Percentiles rank a stretch among this genome's conserved stretches.
phyloP scores from a whole-genome alignment of 345 rosid species.

The Aquilaria yunnanensis region DNA sequence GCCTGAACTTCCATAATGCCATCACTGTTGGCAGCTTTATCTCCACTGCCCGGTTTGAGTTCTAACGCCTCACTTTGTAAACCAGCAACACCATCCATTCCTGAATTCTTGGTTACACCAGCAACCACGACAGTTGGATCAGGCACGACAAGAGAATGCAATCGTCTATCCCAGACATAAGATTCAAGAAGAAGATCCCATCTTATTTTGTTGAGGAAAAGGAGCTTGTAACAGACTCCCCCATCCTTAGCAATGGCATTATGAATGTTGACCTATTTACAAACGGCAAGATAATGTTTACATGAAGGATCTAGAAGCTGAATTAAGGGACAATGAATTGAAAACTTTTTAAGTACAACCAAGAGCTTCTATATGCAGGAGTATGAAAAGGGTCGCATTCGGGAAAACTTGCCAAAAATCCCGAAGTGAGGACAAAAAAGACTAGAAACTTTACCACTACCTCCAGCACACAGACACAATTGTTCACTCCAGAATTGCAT shows the following conservation, averaged over 20 bases:
- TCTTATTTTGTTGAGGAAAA: conserved; percentile 50
- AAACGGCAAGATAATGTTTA: too few species aligned
- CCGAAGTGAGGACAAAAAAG: too few species aligned
- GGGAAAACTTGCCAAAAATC: too few species aligned
- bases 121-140: conserved; percentile 32
- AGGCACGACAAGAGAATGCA: conserved; percentile 53
- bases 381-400: too few species aligned
- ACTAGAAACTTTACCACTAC: too few species aligned
- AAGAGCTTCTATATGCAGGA: too few species aligned
- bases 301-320: too few species aligned
- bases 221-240: conserved; percentile 38
- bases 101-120: conserved; percentile 26
- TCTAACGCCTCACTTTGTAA: conserved; percentile 12
- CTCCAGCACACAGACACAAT: too few species aligned
- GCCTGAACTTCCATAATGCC: conserved; percentile 14
- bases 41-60: conserved; percentile 18
- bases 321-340: too few species aligned
- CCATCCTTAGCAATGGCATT: conserved; percentile 36
- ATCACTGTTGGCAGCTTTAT: conserved; percentile 17
- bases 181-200: conserved; percentile 88
- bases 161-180: conserved; percentile 65
- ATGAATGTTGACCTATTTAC: conserved; percentile 36
- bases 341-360: too few species aligned
- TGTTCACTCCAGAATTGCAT: too few species aligned
- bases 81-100: conserved; percentile 12